These are phyloP conservation scores for Jacaranda mimosifolia DNA, from an alignment of 257 asterid species.

Conservation along the genomic window DNA sequence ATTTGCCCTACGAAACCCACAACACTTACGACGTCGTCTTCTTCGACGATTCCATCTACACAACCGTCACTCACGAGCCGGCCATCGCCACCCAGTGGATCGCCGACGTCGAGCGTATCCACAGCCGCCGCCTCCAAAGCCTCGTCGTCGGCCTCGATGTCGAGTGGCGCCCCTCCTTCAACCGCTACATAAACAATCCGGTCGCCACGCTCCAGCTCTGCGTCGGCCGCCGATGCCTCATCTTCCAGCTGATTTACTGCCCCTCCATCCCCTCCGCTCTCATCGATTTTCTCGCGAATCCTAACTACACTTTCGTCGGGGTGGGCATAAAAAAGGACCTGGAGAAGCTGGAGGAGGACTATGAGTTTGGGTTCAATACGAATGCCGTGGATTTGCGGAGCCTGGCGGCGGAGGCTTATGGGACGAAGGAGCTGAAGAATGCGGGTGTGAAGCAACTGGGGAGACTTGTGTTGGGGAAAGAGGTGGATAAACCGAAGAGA, in stretches of 20 bases:
- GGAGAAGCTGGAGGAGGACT: conserved; percentile 55
- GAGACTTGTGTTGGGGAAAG: conserved; percentile 45
- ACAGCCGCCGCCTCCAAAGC: conserved; percentile 31
- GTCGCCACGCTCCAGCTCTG: conserved; percentile 65
- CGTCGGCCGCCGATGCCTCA: conserved; percentile 55
- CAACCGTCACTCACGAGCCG: conserved; percentile 54
- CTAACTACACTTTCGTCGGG: conserved; percentile 52
- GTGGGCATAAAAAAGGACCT: conserved; percentile 52
- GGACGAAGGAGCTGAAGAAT: conserved; percentile 34
- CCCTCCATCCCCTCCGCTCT: conserved; percentile 44
- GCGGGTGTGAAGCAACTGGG: conserved; percentile 52
- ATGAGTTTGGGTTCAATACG: conserved; percentile 43
- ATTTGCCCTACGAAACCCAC: conserved; percentile 48
- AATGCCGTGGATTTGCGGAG: conserved; percentile 53
- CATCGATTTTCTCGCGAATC: conserved; percentile 49
- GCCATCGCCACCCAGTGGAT: conserved; percentile 49
- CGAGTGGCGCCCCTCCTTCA: conserved; percentile 64
- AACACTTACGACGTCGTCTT: conserved; percentile 50
- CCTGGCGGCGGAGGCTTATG: conserved; percentile 46
- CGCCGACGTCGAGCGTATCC: conserved; percentile 37
- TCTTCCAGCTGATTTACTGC: conserved; percentile 51
- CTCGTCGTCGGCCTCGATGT: conserved; percentile 58
- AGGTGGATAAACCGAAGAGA: conserved; percentile 46
- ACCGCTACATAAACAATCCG: conserved; percentile 42
- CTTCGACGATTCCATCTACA: conserved; percentile 42